Conservation (phyloP, 1,284 basidiomycete genomes). For the Flammula alnicola region DNA sequence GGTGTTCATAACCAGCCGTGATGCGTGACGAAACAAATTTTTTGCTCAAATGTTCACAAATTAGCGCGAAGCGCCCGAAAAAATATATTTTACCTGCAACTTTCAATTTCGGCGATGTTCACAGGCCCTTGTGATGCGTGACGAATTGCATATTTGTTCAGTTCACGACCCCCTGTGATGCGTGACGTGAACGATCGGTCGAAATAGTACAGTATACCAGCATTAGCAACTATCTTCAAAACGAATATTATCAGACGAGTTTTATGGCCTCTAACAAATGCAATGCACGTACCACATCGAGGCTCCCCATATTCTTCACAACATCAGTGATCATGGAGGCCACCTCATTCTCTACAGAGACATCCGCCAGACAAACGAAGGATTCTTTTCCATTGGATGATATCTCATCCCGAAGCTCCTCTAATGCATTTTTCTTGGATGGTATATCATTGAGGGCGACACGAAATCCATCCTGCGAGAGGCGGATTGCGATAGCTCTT, state of each 20-base stretch:
- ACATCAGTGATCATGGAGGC: slow-evolving; percentile 26
- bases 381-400: slow-evolving; percentile 22
- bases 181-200: no score
- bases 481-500: slow-evolving; percentile 29
- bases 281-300: slow-evolving; percentile 34
- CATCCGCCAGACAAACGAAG: slow-evolving; percentile 27
- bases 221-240: background rate
- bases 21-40: no score
- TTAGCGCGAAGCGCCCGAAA: no score
- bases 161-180: no score
- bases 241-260: no score
- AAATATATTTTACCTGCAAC: no score
- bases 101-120: no score
- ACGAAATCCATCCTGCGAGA: slow-evolving; percentile 34
- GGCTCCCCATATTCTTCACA: slow-evolving; percentile 27
- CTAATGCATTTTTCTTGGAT: slow-evolving; percentile 17
- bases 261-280: no score
- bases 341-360: slow-evolving; percentile 33
- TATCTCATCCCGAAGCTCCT: slow-evolving; percentile 25
- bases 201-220: background rate
- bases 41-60: no score
- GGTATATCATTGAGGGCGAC: slow-evolving; percentile 35
- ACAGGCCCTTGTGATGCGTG: no score
- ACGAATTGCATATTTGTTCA: no score
- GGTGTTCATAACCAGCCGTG: no score